These are phyloP conservation scores for Diospyros kaki DNA, from an alignment of 148 eudicot genomes.

Conservation along the genomic window DNA sequence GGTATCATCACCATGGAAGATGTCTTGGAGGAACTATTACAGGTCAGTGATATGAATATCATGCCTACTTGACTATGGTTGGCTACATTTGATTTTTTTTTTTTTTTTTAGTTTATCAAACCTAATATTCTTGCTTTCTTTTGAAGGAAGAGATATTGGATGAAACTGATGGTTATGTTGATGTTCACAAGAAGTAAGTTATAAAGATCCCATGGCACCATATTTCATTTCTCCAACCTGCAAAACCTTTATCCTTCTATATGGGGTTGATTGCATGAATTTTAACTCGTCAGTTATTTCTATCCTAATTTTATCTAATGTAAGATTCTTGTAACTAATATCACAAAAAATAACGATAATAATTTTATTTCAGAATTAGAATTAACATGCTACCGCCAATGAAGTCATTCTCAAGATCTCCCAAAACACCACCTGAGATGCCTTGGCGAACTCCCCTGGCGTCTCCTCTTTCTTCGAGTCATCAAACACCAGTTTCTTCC, in stretches of 20 bases:
- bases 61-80: no score
- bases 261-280: no score
- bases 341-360: not conserved
- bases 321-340: not conserved
- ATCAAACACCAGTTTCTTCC: constrained; percentile 32
- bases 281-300: no score
- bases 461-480: constrained; percentile 47
- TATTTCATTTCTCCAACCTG: not conserved
- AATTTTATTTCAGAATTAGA: constrained; percentile 38
- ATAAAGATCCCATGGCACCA: not conserved
- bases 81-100: no score
- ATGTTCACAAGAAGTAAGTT: constrained; percentile 69
- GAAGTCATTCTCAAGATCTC: constrained; percentile 44
- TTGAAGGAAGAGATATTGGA: constrained; percentile 66
- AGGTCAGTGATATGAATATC: constrained; percentile 32
- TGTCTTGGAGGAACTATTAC: constrained; percentile 70
- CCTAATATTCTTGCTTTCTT: not conserved
- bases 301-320: no score
- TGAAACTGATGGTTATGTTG: constrained; percentile 74
- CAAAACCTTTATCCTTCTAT: no score
- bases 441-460: constrained; percentile 29
- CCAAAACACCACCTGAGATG: constrained; percentile 30
- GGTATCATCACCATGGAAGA: constrained; percentile 93
- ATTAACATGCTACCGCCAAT: constrained; percentile 51
- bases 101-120: not conserved